These are phyloP conservation scores for Coniosporium apollinis DNA, from an alignment of 495 filamentous ascomycete genomes.

Conservation along the genomic window DNA sequence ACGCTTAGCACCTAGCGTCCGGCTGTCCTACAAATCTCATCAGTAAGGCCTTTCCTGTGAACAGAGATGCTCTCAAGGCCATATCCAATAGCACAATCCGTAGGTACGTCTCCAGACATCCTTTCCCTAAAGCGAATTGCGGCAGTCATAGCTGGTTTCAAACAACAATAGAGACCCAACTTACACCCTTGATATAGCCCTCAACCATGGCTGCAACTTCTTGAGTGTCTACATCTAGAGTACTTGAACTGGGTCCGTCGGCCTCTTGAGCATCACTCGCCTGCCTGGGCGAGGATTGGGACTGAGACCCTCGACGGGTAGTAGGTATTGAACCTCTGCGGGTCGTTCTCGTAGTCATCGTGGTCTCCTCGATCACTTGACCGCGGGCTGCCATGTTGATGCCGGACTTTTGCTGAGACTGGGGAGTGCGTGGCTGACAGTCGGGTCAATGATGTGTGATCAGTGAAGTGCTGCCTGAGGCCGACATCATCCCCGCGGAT, in stretches of 20 bases:
- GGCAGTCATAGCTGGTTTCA: no score
- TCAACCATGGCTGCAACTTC: no score
- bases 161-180: no score
- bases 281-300: neutral
- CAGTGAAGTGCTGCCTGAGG: neutral
- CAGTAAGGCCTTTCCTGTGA: neutral
- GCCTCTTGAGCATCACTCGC: neutral
- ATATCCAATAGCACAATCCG: neutral
- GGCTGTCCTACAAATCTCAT: neutral
- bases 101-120: neutral
- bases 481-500: neutral
- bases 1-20: neutral
- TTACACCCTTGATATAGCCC: no score
- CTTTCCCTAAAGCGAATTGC: neutral
- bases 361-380: neutral
- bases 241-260: neutral
- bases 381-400: constrained; percentile 13
- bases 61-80: neutral
- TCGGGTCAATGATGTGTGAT: neutral
- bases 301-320: no score
- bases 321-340: neutral
- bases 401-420: constrained; percentile 13
- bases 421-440: neutral
- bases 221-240: neutral
- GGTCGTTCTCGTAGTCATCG: neutral